These are phyloP conservation scores for Linderina pennispora DNA, from an alignment of 192 early-diverging fungal species.

Conservation along the genomic window DNA sequence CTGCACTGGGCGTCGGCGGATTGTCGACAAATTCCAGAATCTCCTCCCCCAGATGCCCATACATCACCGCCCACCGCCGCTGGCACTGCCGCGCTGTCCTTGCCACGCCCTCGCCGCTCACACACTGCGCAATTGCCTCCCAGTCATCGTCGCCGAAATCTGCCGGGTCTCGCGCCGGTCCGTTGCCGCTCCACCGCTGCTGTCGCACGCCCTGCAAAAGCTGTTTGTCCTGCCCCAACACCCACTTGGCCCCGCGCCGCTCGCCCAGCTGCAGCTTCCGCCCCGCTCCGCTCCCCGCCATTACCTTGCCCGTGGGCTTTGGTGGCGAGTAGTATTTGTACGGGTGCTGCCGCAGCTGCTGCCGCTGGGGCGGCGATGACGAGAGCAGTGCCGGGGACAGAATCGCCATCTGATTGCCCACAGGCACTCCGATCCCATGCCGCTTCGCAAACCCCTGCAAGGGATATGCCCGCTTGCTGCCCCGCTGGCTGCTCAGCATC, in stretches of 20 bases:
- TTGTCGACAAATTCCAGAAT: constrained; percentile 46
- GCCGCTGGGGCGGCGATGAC: constrained; percentile 37
- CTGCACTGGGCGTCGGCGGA: constrained; percentile 30
- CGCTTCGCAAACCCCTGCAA: constrained; percentile 39
- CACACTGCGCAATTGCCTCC: constrained; percentile 16
- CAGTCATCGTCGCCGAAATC: constrained; percentile 24
- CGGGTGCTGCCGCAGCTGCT: constrained; percentile 37
- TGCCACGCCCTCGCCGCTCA: constrained; percentile 8
- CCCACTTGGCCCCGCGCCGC: constrained; percentile 16
- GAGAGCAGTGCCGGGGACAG: constrained; percentile 36
- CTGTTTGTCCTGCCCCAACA: constrained; percentile 36
- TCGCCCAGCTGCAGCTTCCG: constrained; percentile 22
- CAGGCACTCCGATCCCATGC: constrained; percentile 34
- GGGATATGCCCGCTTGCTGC: constrained; percentile 15
- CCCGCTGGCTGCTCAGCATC: constrained; percentile 8
- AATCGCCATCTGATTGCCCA: constrained; percentile 32
- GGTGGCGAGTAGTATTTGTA: constrained; percentile 47
- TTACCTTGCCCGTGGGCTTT: constrained; percentile 12
- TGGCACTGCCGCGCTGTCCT: constrained; percentile 33
- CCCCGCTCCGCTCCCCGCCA: constrained; percentile 6
- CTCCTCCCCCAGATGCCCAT: constrained; percentile 25
- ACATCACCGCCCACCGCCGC: constrained; percentile 41
- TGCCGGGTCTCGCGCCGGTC: constrained; percentile 18
- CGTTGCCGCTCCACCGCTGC: constrained; percentile 17
- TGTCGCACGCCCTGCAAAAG: constrained; percentile 31